Conservation (phyloP, 164 flowering plant genomes). For the Warburgia ugandensis region DNA sequence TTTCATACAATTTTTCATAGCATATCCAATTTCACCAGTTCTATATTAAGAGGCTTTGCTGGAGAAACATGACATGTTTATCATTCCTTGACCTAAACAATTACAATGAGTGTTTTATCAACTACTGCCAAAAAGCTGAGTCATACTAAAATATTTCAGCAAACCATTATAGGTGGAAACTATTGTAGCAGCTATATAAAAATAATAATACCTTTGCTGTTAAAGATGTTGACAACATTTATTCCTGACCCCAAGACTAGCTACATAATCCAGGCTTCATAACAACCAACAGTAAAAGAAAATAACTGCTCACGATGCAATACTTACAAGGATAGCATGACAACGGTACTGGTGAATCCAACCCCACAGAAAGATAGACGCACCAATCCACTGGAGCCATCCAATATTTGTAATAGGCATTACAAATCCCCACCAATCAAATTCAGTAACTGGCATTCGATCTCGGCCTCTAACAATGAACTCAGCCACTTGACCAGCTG, state of each 20-base stretch:
- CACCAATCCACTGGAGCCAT: conserved; percentile 71
- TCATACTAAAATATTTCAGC: too few species aligned
- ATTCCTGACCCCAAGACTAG: neutral
- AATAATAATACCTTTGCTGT: neutral
- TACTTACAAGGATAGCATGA: conserved; percentile 79
- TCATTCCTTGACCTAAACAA: neutral
- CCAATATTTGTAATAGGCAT: conserved; percentile 52
- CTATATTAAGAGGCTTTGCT: neutral
- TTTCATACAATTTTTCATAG: neutral
- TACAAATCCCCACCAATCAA: conserved; percentile 41
- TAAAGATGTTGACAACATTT: neutral
- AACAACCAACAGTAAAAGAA: neutral
- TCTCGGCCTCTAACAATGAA: conserved; percentile 47
- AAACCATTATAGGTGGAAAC: neutral
- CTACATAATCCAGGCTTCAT: neutral
- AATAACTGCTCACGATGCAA: neutral
- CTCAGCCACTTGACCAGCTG: conserved; percentile 25
- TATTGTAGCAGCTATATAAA: neutral
- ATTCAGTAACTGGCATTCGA: conserved; percentile 28
- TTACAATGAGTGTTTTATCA: neutral
- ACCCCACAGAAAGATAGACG: conserved; percentile 69
- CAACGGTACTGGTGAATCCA: conserved; percentile 80
- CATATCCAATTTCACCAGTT: neutral
- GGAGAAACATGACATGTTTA: neutral
- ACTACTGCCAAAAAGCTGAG: too few species aligned